A percentile compares a stretch with the other conserved stretches of the same genome.
These are phyloP conservation scores for Candida dubliniensis DNA, from an alignment of 1,139 yeast genomes.

Conservation along the genomic window DNA sequence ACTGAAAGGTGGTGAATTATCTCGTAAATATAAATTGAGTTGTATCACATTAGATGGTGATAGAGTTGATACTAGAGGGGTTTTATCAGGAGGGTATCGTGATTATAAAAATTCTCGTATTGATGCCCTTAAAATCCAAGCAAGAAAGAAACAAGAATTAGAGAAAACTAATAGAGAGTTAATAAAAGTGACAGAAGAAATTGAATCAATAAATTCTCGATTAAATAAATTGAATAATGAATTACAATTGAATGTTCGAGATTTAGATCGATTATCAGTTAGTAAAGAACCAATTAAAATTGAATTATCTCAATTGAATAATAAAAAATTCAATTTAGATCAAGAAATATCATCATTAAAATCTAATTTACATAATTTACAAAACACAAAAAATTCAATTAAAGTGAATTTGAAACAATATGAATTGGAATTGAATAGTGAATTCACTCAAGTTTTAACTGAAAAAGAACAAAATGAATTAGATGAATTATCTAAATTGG, in stretches of 20 bases:
- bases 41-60: constrained; percentile 94
- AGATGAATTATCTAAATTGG: constrained; percentile 24
- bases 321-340: constrained; percentile 39
- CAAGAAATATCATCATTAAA: constrained; percentile 39
- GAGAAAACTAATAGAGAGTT: constrained; percentile 33
- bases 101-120: constrained; percentile 68
- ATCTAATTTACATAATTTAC: constrained; percentile 22
- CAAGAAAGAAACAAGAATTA: constrained; percentile 51
- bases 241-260: constrained; percentile 44
- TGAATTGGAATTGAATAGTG: constrained; percentile 51
- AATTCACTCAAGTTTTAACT: constrained; percentile 56
- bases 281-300: constrained; percentile 47
- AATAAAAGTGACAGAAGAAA: constrained; percentile 19
- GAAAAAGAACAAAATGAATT: constrained; percentile 39
- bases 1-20: constrained; percentile 66
- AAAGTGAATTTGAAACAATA: constrained; percentile 37
- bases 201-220: constrained; percentile 28
- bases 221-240: constrained; percentile 39
- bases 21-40: constrained; percentile 60
- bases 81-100: constrained; percentile 84
- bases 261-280: constrained; percentile 32
- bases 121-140: constrained; percentile 62
- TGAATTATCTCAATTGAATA: constrained; percentile 41
- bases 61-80: constrained; percentile 79
- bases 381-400: constrained; percentile 27